These are phyloP conservation scores for Sclerotinia subarctica DNA, from an alignment of 2,329 filamentous ascomycete species.

Conservation along the genomic window DNA sequence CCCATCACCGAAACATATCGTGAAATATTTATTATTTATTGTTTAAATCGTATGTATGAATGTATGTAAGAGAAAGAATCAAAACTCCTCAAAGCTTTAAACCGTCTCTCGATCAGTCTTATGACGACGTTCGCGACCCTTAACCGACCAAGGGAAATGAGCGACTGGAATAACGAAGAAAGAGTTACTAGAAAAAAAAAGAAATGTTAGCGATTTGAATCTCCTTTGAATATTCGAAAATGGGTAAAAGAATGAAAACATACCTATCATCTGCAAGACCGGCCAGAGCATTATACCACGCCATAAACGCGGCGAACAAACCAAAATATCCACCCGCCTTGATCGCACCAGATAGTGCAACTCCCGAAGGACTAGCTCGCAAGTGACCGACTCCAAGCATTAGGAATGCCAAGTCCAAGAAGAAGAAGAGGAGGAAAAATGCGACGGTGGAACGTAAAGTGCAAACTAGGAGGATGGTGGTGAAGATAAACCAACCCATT, in stretches of 20 bases:
- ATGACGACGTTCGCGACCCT: conserved; percentile 58
- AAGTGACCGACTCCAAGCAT: conserved; percentile 48
- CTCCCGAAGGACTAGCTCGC: conserved; percentile 31
- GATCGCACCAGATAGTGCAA: conserved; percentile 46
- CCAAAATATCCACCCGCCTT: conserved; percentile 77
- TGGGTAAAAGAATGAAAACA: conserved; percentile 32
- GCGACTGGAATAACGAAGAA: conserved; percentile 92
- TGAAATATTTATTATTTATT: not conserved
- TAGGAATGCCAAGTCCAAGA: conserved; percentile 56
- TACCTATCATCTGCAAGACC: conserved; percentile 73
- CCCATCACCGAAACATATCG: not conserved
- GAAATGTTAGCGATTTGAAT: conserved; percentile 38
- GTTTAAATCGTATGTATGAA: not conserved
- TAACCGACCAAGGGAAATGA: conserved; percentile 92
- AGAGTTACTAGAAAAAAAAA: conserved; percentile 56
- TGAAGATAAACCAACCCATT: conserved; percentile 63
- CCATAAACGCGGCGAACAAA: conserved; percentile 74
- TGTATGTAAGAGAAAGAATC: not conserved
- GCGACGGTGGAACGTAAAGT: conserved; percentile 58
- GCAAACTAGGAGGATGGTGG: conserved; percentile 51
- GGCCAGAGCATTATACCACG: conserved; percentile 84
- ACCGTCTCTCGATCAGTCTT: conserved; percentile 46
- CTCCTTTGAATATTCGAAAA: no score
- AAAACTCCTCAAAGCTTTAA: conserved; percentile 19
- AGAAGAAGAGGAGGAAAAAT: conserved; percentile 59